Percentiles rank a stretch among this genome's conserved stretches.
These are phyloP conservation scores for Psilocybe sp. DNA, from an alignment of 768 basidiomycete species.

Conservation along the genomic window DNA sequence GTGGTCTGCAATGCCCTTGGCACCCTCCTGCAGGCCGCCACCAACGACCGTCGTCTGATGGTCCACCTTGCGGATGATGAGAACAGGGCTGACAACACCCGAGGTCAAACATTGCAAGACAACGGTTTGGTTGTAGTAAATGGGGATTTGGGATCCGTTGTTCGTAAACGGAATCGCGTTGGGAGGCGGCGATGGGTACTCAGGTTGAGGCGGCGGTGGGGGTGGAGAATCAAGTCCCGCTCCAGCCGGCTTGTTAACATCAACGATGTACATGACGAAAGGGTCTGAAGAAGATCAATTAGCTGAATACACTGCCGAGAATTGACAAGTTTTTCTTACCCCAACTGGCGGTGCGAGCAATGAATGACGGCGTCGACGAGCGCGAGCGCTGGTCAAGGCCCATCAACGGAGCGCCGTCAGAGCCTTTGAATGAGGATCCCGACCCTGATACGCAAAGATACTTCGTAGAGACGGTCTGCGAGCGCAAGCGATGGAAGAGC, in stretches of 20 bases:
- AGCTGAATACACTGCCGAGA: slow-evolving; percentile 2
- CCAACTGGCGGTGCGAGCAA: slow-evolving; percentile 88
- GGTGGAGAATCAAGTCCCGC: slow-evolving; percentile 75
- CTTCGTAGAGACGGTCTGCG: slow-evolving; percentile 94
- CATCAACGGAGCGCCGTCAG: slow-evolving; percentile 85
- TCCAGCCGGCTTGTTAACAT: slow-evolving; percentile 80
- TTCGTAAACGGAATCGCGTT: slow-evolving; percentile 86
- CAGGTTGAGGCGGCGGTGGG: slow-evolving; percentile 79
- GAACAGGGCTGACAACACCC: slow-evolving; percentile 88
- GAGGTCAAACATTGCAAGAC: slow-evolving; percentile 93
- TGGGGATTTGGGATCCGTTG: slow-evolving; percentile 81
- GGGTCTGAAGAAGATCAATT: slow-evolving; percentile 53
- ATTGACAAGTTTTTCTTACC: slow-evolving; percentile 42
- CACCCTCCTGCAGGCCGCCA: slow-evolving; percentile 85
- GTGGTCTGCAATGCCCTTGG: slow-evolving; percentile 80
- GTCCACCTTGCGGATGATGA: slow-evolving; percentile 94
- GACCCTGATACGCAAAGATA: slow-evolving; percentile 96
- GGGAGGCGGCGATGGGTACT: slow-evolving; percentile 89
- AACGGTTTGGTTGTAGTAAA: slow-evolving; percentile 96
- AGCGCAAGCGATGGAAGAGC: slow-evolving; percentile 91
- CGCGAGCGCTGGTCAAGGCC: slow-evolving; percentile 72
- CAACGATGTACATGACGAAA: slow-evolving; percentile 97
- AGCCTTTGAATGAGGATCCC: slow-evolving; percentile 88
- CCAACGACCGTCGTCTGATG: slow-evolving; percentile 88
- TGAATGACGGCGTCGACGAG: slow-evolving; percentile 80